Evolutionary conservation across 495 filamentous ascomycete species (phyloP).

Genomic region (Entonaema liquescens): DNA sequence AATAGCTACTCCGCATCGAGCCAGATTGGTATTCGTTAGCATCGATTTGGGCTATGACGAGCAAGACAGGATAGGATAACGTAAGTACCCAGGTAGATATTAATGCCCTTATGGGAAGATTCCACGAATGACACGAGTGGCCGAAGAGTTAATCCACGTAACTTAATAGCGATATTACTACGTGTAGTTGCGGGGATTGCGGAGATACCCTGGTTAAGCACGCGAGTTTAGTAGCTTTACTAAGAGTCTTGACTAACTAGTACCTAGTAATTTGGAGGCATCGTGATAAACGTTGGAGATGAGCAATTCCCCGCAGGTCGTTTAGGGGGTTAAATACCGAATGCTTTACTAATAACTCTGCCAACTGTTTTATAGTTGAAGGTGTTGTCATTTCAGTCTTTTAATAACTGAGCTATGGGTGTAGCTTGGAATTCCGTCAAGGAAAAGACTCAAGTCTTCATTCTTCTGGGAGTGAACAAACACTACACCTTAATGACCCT

Average conservation of each 20-base stretch:
- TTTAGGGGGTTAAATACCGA: neutral
- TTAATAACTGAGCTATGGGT: too few relatives aligned
- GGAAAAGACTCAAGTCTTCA: neutral
- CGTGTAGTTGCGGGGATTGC: conserved; percentile 22
- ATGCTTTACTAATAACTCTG: neutral
- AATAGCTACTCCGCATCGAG: conserved; percentile 10
- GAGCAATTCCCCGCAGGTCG: neutral
- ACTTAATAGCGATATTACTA: conserved; percentile 10
- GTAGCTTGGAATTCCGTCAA: neutral
- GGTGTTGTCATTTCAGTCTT: too few relatives aligned
- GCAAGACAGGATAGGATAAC: conserved; percentile 11
- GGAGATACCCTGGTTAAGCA: conserved; percentile 18
- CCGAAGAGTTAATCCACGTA: conserved; percentile 8
- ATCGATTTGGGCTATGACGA: neutral
- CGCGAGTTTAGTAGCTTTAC: neutral
- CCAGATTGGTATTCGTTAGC: neutral
- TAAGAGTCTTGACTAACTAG: too few relatives aligned
- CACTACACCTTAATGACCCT: too few relatives aligned
- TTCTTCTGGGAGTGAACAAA: neutral
- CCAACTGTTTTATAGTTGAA: too few relatives aligned
- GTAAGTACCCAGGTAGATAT: conserved; percentile 6
- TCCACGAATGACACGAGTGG: conserved; percentile 33
- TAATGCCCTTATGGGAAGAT: conserved; percentile 23
- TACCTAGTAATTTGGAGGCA: neutral
- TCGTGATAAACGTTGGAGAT: conserved; percentile 14